A percentile compares a stretch with the other conserved stretches of the same genome.
These are phyloP conservation scores for Graphilbum fragrans DNA, from an alignment of 2,329 filamentous ascomycete species.

Conservation along the genomic window DNA sequence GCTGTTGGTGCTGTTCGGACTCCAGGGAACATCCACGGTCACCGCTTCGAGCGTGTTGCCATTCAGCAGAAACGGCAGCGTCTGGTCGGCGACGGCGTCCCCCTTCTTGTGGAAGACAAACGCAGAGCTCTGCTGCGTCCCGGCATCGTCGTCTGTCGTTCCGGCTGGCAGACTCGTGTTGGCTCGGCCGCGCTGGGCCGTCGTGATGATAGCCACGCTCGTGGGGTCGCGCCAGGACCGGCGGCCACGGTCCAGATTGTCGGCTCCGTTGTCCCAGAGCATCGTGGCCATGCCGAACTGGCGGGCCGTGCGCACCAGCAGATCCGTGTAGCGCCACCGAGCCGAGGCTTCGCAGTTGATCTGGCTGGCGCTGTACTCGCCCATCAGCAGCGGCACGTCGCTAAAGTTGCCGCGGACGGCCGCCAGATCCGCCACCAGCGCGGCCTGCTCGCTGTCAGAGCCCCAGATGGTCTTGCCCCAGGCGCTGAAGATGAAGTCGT, in stretches of 20 bases:
- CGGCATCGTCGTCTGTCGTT: slow-evolving; percentile 32
- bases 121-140: slow-evolving; percentile 35
- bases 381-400: slow-evolving; percentile 40
- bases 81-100: slow-evolving; percentile 25
- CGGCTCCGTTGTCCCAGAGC: slow-evolving; percentile 48
- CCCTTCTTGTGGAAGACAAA: slow-evolving; percentile 42
- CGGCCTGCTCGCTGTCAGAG: slow-evolving; percentile 36
- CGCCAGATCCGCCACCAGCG: slow-evolving; percentile 35
- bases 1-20: neutral
- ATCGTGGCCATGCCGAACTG: slow-evolving; percentile 37
- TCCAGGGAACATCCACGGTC: slow-evolving; percentile 22
- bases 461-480: slow-evolving; percentile 52
- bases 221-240: slow-evolving; percentile 38
- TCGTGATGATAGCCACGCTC: slow-evolving; percentile 31
- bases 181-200: no score
- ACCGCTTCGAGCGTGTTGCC: slow-evolving; percentile 40
- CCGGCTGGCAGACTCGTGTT: slow-evolving; percentile 40
- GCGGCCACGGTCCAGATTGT: slow-evolving; percentile 37
- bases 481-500: slow-evolving; percentile 32
- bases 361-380: slow-evolving; percentile 42
- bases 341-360: slow-evolving; percentile 39
- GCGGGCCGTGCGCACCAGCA: slow-evolving; percentile 33
- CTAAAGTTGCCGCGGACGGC: slow-evolving; percentile 41
- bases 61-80: slow-evolving; percentile 38
- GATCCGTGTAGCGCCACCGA: slow-evolving; percentile 46